Evolutionary conservation across 139 green algal species (phyloP), one percentile per base, ranked within the genome.

Genomic region (Chlorella sp.): DNA sequence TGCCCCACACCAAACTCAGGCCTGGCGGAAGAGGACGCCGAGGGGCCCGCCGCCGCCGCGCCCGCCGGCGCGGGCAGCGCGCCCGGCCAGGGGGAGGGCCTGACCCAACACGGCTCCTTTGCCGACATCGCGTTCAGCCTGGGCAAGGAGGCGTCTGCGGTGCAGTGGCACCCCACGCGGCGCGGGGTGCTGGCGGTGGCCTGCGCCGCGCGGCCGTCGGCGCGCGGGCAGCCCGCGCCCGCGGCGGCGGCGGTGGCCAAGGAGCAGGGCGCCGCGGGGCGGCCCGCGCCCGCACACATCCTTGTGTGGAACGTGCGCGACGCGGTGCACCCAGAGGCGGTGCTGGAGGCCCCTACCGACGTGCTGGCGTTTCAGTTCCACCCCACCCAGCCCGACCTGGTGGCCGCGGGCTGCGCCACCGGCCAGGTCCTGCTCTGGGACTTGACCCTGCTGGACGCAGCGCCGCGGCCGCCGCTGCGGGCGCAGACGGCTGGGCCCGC

Each of bases 301-400:
- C 87, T 96, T 14, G 70, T 97, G 15, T 97, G 93, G 93, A 93
- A 90, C 80, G 93, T 94, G 75, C 82, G 48, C 60, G 92, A 96
- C 76, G 85, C 90, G 7, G 93, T 96, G 62, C 87, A 95, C 74
- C 93, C 93, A 51, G 88, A 96, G 84, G 85, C 82, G 23, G 90
- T 96, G 50, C 81, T 97, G 71, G 88, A 95, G 50, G 79, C 79
- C 12, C 92, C 92, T 23, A 84, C 85, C 36, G 89, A 97, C 69
- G 85, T 94, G 4, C 86, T 87, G 48, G 59, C 73, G 48, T 94
- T 97, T 75, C 77, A 90, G 68, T 94, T 88, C 86, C 94, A 97
- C 82, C 92, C 93, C 3, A 6, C 61, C 23, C 86, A 91, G 67
- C 89, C 88, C 2, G 80, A 95, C 27, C 76, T 94, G 33, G 70